Evolutionary conservation across 2,329 filamentous ascomycete species (phyloP), one percentile per base, ranked within the genome.

Genomic region (Cyanodermella asteris): DNA sequence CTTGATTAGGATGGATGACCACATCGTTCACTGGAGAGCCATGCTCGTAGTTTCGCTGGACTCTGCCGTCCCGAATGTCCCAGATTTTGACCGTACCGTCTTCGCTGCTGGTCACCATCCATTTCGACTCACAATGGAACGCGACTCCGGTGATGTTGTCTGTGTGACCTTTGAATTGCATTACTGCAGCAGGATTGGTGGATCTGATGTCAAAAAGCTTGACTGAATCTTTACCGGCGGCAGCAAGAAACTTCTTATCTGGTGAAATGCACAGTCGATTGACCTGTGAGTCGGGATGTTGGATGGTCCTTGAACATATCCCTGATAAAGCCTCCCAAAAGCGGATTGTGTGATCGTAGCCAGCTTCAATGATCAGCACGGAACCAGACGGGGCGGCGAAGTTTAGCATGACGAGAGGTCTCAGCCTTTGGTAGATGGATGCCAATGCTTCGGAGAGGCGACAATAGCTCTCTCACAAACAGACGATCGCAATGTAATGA

Each of bases 151-250:
- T 97, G 44, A 97, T 73, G 42, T 97, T 97, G 36, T 72, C 80
- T 8, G 78, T 87, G 52, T 97, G 87, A 20, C 87, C 87, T 45
- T 94, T 84, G 41, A 97, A 94, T 12, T 75, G 82, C 41, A 94
- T 67, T 13, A 94, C 62, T 1, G 87, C 75, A 36, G 84, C 87
- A 3, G 87, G 82, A 41, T 94, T 94, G n/a, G 80, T 84, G 10
- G 81, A 91, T 44, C 91, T 91, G 57, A 94, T 91, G 44, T 97
- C 87, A 56, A 90, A 97, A 30, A 97, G 75, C 54, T 94, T 94
- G 44, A 97, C 80, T 25, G 76, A 81, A 48, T 84, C 78, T 37
- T 71, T 66, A 14, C 72, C 72, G 1, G 72, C 72, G 13, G 71
- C 82, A 17, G 82, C 84, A 27, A 94, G 72, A 50, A 75, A 93